Evolutionary conservation across 176 grass and related monocot genomes (phyloP).

Genomic region (Pharus latifolius): DNA sequence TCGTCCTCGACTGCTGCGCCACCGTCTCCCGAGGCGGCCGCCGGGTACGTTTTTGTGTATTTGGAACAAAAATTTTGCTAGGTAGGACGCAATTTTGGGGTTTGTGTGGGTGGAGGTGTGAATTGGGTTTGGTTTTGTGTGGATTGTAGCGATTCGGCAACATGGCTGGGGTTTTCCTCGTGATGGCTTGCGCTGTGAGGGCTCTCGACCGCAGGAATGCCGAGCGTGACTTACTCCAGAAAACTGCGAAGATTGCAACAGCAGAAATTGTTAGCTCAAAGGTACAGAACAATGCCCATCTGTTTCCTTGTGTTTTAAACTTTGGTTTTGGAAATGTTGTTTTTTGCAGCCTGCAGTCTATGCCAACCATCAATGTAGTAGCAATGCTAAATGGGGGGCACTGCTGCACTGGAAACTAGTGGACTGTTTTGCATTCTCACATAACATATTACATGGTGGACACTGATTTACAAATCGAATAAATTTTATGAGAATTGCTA

Average conservation of each 20-base stretch:
- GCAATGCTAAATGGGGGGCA: background rate
- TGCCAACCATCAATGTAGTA: too few relatives aligned
- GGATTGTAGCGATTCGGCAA: constrained; percentile 72
- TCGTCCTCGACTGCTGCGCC: constrained; percentile 75
- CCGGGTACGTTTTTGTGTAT: constrained; percentile 28
- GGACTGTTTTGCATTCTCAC: background rate
- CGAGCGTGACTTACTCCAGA: constrained; percentile 44
- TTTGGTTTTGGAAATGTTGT: too few relatives aligned
- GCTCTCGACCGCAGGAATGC: constrained; percentile 46
- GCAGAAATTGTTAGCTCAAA: constrained; percentile 90
- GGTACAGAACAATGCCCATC: constrained; percentile 22
- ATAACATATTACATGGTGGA: background rate
- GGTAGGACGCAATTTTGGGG: background rate
- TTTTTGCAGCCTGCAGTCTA: too few relatives aligned
- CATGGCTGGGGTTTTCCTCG: constrained; percentile 82
- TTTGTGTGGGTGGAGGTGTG: background rate
- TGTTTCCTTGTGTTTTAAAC: background rate
- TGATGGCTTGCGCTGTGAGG: constrained; percentile 75
- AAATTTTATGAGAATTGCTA: background rate
- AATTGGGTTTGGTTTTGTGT: background rate
- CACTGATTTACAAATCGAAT: background rate
- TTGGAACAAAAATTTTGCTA: background rate
- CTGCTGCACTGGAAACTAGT: background rate
- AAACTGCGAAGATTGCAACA: constrained; percentile 72
- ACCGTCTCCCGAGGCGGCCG: constrained; percentile 62